phyloP scores from a whole-genome alignment of 129 eudicot genomes.

The Flaveria robusta region DNA sequence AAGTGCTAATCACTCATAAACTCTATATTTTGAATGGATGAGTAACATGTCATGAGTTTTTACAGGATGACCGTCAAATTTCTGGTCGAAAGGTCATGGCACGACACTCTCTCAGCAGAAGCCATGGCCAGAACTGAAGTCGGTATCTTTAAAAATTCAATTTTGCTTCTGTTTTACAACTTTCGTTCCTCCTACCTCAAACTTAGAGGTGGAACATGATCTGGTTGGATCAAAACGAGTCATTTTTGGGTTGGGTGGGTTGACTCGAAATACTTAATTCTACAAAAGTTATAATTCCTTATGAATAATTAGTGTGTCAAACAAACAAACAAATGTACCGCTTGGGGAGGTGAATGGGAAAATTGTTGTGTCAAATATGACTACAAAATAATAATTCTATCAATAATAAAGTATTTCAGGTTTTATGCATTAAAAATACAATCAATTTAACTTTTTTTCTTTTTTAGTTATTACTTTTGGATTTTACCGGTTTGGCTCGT shows the following conservation, averaged over 20 bases:
- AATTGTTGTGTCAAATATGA: not conserved
- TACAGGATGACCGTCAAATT: slow-evolving; percentile 73
- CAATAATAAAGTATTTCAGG: not conserved
- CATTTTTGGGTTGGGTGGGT: slow-evolving; percentile 7
- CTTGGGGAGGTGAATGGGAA: too few species aligned
- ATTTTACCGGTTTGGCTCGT: not conserved
- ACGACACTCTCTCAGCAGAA: slow-evolving; percentile 67
- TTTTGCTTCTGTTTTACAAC: not conserved
- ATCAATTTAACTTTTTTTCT: not conserved
- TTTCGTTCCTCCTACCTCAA: not conserved
- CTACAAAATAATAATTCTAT: not conserved
- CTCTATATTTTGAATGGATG: not conserved
- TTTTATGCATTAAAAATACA: not conserved
- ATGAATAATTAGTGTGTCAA: not conserved
- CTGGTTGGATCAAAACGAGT: not conserved
- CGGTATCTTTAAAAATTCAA: not conserved
- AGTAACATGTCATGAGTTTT: slow-evolving; percentile 9
- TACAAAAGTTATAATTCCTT: not conserved
- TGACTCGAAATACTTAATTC: not conserved
- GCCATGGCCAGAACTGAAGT: slow-evolving; percentile 66
- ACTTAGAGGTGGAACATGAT: not conserved
- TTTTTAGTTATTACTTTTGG: not conserved
- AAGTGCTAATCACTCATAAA: not conserved
- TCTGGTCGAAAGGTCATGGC: slow-evolving; percentile 67
- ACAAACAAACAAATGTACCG: not conserved